Base-by-base conservation (phyloP, 257 asterid species). In the Misopates orontium region DNA sequence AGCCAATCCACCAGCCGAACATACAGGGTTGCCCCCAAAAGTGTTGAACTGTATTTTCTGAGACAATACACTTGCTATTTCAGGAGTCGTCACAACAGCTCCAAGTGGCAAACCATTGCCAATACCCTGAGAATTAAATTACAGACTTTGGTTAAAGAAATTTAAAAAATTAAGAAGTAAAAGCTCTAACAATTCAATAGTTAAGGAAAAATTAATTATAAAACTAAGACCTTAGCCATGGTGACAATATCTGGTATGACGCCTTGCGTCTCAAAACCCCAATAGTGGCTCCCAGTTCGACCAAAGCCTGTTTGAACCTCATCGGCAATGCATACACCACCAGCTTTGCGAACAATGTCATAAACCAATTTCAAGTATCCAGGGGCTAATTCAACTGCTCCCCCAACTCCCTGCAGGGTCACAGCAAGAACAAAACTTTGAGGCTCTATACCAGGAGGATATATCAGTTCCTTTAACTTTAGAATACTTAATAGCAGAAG, bases 251-350 rank as follows among this genome's bases (percentile, higher is more conserved):
- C 99, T 19, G 99, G 99, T 71, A 83, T 54, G 17, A 93, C 95
- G 14, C 87, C 95, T 66, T 93, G 99, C 17, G 96, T 90, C 81
- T 90, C 88, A 15, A 93, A 93, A n/a, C 99, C 99, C 99, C 99
- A 93, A 55, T 86, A 93, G 64, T 90, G 89, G 82, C 87, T 84
- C 23, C 97, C 97, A 0, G 99, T 93, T 12, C 97, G 96, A 69
- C 99, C 99, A 60, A 93, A 93, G 48, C 99, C 99, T 5, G 97
- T 90, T 73, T 93, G 99, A 19, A 93, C 99, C 75, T 93, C 99
- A 65, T 93, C 99, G 41, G 99, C 99, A 69, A 90, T 93, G 82
- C 99, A 93, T 48, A 90, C 92, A 62, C 99, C 99, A 41, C 96
- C 99, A 62, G 97, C 95, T 68, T 86, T 83, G 62, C 71, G 97